phyloP scores from a whole-genome alignment of 106 monocot genomes.

The Dendrobium nobile region DNA sequence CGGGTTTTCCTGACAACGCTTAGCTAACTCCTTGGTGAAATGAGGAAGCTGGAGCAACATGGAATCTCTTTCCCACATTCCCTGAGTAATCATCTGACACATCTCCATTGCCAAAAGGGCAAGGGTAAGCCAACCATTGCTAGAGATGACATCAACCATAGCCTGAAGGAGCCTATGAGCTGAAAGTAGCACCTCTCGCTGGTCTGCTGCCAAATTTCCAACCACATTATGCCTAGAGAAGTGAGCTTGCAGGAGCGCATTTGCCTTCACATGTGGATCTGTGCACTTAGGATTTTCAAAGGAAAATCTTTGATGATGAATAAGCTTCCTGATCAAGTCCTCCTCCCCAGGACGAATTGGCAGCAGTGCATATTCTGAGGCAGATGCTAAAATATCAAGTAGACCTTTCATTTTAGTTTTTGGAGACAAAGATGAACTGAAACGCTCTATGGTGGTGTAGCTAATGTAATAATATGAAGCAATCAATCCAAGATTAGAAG shows the following conservation, averaged over 20 bases:
- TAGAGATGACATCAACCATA: conserved; percentile 97
- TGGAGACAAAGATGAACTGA: conserved; percentile 66
- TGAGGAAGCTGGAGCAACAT: conserved; percentile 86
- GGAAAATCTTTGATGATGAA: conserved; percentile 88
- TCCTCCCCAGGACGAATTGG: conserved; percentile 94
- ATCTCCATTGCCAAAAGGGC: conserved; percentile 83
- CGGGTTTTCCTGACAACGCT: conserved; percentile 76
- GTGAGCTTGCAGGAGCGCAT: conserved; percentile 85
- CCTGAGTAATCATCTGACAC: conserved; percentile 98
- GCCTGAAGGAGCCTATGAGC: conserved; percentile 85
- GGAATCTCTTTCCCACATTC: conserved; percentile 92
- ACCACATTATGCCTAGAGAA: conserved; percentile 77
- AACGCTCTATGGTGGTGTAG: conserved; percentile 88
- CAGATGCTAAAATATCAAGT: conserved; percentile 78
- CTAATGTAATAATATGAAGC: conserved; percentile 96
- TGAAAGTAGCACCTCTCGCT: conserved; percentile 79
- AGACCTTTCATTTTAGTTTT: conserved; percentile 96
- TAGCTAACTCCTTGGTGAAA: conserved; percentile 67
- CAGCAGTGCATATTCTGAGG: conserved; percentile 80
- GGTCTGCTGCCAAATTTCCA: conserved; percentile 80
- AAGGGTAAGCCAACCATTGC: conserved; percentile 83
- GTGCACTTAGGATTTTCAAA: conserved; percentile 75
- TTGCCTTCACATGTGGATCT: conserved; percentile 93
- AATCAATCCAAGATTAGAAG: conserved; percentile 83
- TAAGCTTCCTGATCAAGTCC: conserved; percentile 63